Conservation (phyloP, 2,329 filamentous ascomycete species). For the Fusarium devonianum region DNA sequence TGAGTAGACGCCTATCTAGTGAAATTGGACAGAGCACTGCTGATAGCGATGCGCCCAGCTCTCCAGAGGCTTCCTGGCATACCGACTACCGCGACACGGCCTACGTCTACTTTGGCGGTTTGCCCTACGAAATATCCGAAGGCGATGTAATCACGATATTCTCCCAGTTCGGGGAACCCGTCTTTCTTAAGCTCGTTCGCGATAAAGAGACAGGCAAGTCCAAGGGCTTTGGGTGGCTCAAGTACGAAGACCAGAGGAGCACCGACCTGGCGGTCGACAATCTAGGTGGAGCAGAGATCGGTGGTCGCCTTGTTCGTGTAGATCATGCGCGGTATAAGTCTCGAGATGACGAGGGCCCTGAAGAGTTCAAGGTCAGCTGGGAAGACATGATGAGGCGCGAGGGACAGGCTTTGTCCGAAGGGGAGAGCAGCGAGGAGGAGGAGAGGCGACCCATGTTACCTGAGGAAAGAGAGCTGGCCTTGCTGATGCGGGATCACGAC, state of each 20-base stretch:
- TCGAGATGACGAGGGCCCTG: conserved; percentile 77
- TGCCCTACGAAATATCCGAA: conserved; percentile 91
- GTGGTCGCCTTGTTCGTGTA: conserved; percentile 82
- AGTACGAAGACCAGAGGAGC: conserved; percentile 97
- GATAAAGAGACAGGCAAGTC: conserved; percentile 98
- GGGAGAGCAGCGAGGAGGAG: conserved; percentile 56
- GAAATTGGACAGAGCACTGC: conserved; percentile 3
- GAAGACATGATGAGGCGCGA: conserved; percentile 64
- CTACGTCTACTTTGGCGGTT: conserved; percentile 93
- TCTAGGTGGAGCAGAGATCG: conserved; percentile 82
- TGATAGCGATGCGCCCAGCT: conserved; percentile 55
- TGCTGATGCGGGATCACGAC: conserved; percentile 80
- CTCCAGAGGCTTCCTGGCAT: conserved; percentile 92
- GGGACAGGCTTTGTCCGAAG: conserved; percentile 53
- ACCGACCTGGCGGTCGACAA: conserved; percentile 97
- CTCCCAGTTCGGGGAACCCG: conserved; percentile 94
- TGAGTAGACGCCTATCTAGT: too few species aligned
- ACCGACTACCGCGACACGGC: conserved; percentile 97
- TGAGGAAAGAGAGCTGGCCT: conserved; percentile 81
- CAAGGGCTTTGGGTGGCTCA: conserved; percentile 92
- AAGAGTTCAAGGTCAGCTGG: conserved; percentile 66
- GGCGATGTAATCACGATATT: conserved; percentile 97
- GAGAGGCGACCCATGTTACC: conserved; percentile 70
- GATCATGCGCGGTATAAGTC: conserved; percentile 94
- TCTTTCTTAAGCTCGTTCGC: conserved; percentile 88